Conservation (phyloP, 108 stramenopile genomes). For the Nitzschia sp. region DNA sequence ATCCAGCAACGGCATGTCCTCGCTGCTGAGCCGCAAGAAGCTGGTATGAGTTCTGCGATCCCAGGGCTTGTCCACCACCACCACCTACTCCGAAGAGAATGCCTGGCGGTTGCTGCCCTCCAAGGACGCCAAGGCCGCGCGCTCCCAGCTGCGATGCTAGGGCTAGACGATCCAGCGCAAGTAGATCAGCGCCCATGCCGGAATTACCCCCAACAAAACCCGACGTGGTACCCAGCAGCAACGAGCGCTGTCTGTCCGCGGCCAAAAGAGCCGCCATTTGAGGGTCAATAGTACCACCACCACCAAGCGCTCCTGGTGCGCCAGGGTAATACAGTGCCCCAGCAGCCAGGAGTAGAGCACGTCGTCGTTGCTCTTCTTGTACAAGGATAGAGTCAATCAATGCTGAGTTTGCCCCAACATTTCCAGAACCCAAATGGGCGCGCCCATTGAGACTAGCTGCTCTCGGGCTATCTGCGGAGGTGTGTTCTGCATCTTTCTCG, state of each 20-base stretch:
- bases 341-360: background rate
- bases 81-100: background rate
- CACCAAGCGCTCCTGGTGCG: background rate
- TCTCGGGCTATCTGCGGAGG: background rate
- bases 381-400: background rate
- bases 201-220: background rate
- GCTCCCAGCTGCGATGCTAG: background rate
- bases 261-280: background rate
- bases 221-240: background rate
- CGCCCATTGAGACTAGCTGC: background rate
- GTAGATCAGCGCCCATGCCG: background rate
- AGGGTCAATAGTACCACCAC: background rate
- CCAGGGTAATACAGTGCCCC: background rate
- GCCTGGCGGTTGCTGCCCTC: background rate
- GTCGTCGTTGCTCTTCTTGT: background rate
- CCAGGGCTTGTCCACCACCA: background rate
- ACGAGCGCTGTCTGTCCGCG: background rate
- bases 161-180: background rate
- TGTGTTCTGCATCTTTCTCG: background rate
- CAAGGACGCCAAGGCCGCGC: background rate
- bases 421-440: background rate
- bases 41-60: background rate
- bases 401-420: background rate
- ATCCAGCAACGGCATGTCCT: background rate
- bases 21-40: conserved; percentile 6